Base-by-base conservation (phyloP, 2,329 filamentous ascomycete genomes). In the Xylariaceae sp. region DNA sequence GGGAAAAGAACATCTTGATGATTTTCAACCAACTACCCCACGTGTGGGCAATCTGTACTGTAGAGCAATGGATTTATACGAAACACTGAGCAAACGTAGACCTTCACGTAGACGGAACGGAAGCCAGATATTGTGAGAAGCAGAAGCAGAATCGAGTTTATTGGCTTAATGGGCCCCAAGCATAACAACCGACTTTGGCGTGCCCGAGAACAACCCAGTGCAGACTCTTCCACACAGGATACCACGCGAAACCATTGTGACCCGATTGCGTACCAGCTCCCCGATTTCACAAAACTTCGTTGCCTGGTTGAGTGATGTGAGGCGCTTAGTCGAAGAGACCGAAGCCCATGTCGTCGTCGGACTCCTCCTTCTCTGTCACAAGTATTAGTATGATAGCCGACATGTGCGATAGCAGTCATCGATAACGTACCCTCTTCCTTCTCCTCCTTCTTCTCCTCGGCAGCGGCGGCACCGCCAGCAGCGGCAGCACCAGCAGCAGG, bases 301-400 rank as follows among this genome's bases (percentile, higher is more conserved):
- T 66, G 63, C 61, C 47, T 55, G 64, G 51, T 58, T 18, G 57
- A 59, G 23, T 54, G 55, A 62, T 62, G 62, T 58, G 30, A 67
- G 70, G 63, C 73, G 78, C 76, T 86, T 87, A 88, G 79, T 88
- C 85, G 83, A 88, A 88, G 68, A 89, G 86, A 83, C 86, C 86
- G 81, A 88, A 88, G 72, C 86, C 85, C 85, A 88, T 88, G 75
- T 88, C 87, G 77, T 88, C 87, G 79, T 88, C 85, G 78, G 85
- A 87, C 81, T 87, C 81, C 78, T 85, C 82, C 78, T 86, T 83
- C 77, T 82, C 80, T 81, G 72, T 64, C 64, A 4, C 5, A 8
- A 56, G 23, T 48, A 55, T 66, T 50, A 64, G 63, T 37, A 49
- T 30, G 23, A 30, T 55, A 47, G 1, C 5, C 35, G 2, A 9